Evolutionary conservation across 1,139 yeast genomes (phyloP).

Genomic region (Sugiyamaella xylanicola): DNA sequence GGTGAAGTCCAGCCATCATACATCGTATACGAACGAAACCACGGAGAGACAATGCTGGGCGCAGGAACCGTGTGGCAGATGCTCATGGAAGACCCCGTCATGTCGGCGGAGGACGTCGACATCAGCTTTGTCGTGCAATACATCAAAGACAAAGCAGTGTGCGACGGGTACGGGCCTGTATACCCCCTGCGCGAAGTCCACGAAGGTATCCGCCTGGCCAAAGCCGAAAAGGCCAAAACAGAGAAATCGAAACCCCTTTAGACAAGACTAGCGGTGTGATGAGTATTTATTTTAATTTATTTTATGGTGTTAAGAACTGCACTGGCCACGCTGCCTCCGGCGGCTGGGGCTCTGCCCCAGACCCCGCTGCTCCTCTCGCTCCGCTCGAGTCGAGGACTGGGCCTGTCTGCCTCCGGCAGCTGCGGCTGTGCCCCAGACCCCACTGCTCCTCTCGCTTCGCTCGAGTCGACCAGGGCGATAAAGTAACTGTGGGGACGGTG

Average conservation of each 20-base stretch:
- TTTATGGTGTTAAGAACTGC: conserved; percentile 4
- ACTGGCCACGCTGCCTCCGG: not conserved
- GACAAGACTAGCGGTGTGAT: not conserved
- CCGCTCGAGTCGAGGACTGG: too few relatives aligned
- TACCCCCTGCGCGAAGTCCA: conserved; percentile 44
- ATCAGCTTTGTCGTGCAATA: conserved; percentile 57
- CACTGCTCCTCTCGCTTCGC: too few relatives aligned
- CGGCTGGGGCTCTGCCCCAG: too few relatives aligned
- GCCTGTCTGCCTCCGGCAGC: too few relatives aligned
- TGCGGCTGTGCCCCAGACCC: too few relatives aligned
- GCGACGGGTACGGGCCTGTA: conserved; percentile 87
- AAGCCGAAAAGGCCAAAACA: conserved; percentile 14
- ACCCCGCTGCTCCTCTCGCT: too few relatives aligned
- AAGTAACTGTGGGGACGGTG: too few relatives aligned
- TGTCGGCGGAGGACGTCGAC: conserved; percentile 49
- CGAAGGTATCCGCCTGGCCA: conserved; percentile 30
- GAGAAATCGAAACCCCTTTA: not conserved
- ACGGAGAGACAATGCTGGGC: conserved; percentile 53
- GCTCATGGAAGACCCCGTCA: conserved; percentile 48
- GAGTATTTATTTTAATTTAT: conserved; percentile 7
- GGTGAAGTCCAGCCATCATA: conserved; percentile 30
- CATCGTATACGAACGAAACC: conserved; percentile 38
- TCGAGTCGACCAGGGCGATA: too few relatives aligned
- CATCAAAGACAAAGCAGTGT: conserved; percentile 66
- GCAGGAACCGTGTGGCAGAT: conserved; percentile 83